These are phyloP conservation scores for Theobroma cacao DNA, from an alignment of 345 rosid genomes.

Conservation along the genomic window DNA sequence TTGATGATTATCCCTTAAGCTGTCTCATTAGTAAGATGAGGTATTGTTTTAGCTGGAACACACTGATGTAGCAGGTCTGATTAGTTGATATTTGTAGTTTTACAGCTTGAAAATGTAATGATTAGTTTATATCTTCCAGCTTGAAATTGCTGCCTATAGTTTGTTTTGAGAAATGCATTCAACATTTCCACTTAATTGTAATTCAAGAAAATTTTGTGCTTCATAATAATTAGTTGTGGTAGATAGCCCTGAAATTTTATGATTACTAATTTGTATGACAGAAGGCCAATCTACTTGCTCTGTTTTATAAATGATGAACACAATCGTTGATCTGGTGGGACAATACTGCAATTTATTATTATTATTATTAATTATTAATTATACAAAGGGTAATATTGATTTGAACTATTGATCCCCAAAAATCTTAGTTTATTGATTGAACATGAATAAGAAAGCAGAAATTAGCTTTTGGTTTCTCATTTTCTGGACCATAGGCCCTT, in stretches of 20 bases:
- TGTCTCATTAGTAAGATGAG: neutral
- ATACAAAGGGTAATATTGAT: too few relatives aligned
- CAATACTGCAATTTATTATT: too few relatives aligned
- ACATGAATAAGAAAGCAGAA: neutral
- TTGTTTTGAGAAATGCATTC: neutral
- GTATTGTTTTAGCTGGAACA: conserved; percentile 6
- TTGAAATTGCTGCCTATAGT: neutral
- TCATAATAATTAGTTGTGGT: neutral
- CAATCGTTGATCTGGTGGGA: too few relatives aligned
- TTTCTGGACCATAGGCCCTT: neutral
- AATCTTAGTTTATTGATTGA: too few relatives aligned
- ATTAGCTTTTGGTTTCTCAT: neutral
- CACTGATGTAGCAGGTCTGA: neutral
- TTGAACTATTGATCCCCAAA: too few relatives aligned
- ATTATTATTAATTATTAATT: too few relatives aligned
- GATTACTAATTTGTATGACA: neutral
- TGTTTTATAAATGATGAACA: neutral
- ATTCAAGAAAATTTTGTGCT: neutral
- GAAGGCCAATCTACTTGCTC: neutral
- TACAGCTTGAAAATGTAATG: neutral
- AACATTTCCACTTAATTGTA: neutral
- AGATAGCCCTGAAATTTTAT: neutral
- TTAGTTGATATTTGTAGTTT: neutral
- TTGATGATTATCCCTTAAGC: neutral
- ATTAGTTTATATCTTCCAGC: neutral